phyloP scores from a whole-genome alignment of 108 stramenopile genomes.

The Parmales sp. region DNA sequence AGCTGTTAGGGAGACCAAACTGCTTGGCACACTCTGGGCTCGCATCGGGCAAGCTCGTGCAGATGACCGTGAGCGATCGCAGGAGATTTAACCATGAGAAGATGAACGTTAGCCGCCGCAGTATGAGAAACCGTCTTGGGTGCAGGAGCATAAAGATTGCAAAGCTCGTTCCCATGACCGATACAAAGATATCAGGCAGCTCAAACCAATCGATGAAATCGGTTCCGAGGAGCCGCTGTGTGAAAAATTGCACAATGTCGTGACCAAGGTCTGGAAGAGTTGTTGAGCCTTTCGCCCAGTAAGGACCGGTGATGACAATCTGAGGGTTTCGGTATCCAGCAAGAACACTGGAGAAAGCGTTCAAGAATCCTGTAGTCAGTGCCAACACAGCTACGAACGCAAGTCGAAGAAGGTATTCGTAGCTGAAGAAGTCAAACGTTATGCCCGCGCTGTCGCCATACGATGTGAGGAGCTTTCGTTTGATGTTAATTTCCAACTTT shows the following conservation, averaged over 20 bases:
- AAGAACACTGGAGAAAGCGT: background rate
- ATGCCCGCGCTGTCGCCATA: background rate
- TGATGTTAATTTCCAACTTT: no score
- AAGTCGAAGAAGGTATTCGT: background rate
- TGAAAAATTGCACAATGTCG: background rate
- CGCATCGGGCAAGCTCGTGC: background rate
- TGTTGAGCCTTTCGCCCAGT: background rate
- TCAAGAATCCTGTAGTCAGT: background rate
- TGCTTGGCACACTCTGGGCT: conserved; percentile 8
- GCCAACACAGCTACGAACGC: background rate
- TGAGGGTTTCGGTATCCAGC: conserved; percentile 6
- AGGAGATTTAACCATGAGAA: background rate
- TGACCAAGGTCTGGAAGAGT: conserved; percentile 6
- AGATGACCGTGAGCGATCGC: conserved; percentile 3
- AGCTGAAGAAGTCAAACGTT: background rate
- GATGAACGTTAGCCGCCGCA: background rate
- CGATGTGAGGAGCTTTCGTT: no score
- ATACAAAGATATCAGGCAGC: background rate
- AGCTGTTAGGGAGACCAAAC: background rate
- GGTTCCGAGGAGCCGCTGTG: background rate
- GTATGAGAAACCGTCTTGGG: background rate
- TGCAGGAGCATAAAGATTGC: background rate
- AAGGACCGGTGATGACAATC: background rate
- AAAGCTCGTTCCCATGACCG: background rate
- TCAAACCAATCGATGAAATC: conserved; percentile 9